Evolutionary conservation across 169 alveolate species (phyloP), one percentile per base, ranked within the genome.

Genomic region (Eimeria falciformis): DNA sequence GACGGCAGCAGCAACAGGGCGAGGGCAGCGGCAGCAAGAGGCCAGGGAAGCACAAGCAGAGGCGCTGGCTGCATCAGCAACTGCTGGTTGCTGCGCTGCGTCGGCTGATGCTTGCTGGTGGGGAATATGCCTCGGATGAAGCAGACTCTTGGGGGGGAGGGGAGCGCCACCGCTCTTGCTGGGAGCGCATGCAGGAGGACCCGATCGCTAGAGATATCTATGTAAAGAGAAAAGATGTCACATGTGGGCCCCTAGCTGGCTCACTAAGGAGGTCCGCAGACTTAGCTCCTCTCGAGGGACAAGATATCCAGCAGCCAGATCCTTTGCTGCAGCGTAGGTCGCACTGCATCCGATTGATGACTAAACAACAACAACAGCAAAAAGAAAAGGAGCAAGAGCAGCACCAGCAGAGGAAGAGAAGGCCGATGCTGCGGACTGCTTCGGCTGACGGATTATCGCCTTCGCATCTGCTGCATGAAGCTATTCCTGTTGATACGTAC

Each of bases 81-180:
- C 86, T 87, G 29, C 86, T 87, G 3, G 92, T 69, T 12, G 92
- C 92, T 43, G 92, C 92, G 27, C 92, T 87, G 40, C 73, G 92
- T 27, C 75, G 92, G 4, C 66, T 78, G 43, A 69, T 69, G 45
- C 18, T 21, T 27, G 77, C 62, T 18, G 58, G 65, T 40, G 92
- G 92, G 7, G 92, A 87, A 29, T 75, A 87, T 33, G n/a, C 66
- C n/a, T 21, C 78, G 1, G 91, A 85, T 21, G 66, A 56, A 40
- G 46, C 71, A 17, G 91, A 85, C 33, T 18, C 33, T 12, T 50
- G 84, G 45, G 62, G 46, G 46, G 45, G 62, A 27, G 46, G 86
- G 46, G 55, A 27, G 78, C 45, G 86, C 27, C 50, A n/a, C 45
- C 85, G 86, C 23, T 46, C 86, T 3, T 87, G 92, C 65, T 87